Base-by-base conservation (phyloP, 73 alveolate genomes). In the Stentor coeruleus region DNA sequence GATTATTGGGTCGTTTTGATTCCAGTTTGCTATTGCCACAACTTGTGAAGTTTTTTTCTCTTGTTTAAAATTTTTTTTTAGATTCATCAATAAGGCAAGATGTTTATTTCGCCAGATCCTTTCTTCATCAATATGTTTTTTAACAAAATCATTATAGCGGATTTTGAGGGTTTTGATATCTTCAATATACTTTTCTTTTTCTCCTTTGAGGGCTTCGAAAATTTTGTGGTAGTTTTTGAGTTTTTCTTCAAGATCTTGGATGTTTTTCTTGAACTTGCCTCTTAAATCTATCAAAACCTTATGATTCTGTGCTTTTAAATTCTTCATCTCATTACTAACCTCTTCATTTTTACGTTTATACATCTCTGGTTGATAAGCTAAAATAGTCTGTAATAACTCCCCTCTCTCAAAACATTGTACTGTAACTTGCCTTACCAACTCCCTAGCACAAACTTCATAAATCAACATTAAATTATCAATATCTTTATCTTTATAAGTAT, bases 361-460 rank as follows among this genome's bases (percentile, higher is more conserved):
- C n/a, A 66, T 33, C 33, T 66, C 37, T 26, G 79, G 0, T 11
- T 28, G 14, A 33, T 20, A 20, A 11, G n/a, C 39, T 28, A 66
- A 66, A 20, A 66, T 26, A 28, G 11, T 31, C 37, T 66, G 79
- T 33, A 66, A 33, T 31, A 31, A 11, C 33, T 66, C 79, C 39
- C 79, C 79, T 26, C 79, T 20, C 33, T 66, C 79, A 11, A 66
- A 28, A 33, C 79, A 66, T 3, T 66, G 79, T 1, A 66, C 79
- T 26, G 79, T 11, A 40, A 66, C 79, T 66, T 66, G 79, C 33
- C 79, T 66, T 28, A 31, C 2, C 2, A 66, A 28, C 33, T 66
- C 79, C 39, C 39, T 20, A 20, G 37, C n/a, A 31, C 79, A 66
- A 26, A 33, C 37, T 1, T 20, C 37, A 66, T 66, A 66, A 66